Percentiles rank a stretch among this genome's conserved stretches.
phyloP scores from a whole-genome alignment of 495 filamentous ascomycete species.

The Lasiosphaeris hirsuta region DNA sequence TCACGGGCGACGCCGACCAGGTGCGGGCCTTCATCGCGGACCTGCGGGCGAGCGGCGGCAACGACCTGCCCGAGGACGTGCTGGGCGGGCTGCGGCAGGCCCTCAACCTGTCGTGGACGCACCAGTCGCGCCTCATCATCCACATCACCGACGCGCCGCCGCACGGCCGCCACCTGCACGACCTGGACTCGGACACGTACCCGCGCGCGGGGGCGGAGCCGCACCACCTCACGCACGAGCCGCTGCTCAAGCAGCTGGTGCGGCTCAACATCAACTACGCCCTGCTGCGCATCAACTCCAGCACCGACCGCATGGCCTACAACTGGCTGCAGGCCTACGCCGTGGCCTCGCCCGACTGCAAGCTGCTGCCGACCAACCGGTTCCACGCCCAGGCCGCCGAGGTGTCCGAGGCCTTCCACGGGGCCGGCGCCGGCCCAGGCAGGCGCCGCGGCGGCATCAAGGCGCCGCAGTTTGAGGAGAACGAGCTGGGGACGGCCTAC shows the following conservation, averaged over 20 bases:
- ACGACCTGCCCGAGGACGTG: conserved; percentile 33
- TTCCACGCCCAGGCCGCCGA: conserved; percentile 17
- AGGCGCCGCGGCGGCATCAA: background rate
- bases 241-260: conserved; percentile 28
- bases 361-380: conserved; percentile 21
- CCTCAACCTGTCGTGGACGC: conserved; percentile 27
- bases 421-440: no score
- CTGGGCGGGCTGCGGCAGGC: conserved; percentile 31
- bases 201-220: conserved; percentile 30
- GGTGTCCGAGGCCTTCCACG: background rate
- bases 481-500: conserved; percentile 28
- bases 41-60: conserved; percentile 25
- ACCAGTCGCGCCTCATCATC: conserved; percentile 37
- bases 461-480: conserved; percentile 28
- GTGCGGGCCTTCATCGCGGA: conserved; percentile 24
- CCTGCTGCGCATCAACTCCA: conserved; percentile 30
- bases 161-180: conserved; percentile 29
- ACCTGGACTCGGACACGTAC: conserved; percentile 19
- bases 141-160: conserved; percentile 38
- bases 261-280: conserved; percentile 35
- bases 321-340: conserved; percentile 28
- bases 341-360: conserved; percentile 18
- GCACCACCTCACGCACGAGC: conserved; percentile 28
- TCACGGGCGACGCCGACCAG: conserved; percentile 23
- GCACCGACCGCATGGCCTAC: conserved; percentile 34